Conservation (phyloP, 352 stramenopile species). For the Globisporangium megalacanthum region DNA sequence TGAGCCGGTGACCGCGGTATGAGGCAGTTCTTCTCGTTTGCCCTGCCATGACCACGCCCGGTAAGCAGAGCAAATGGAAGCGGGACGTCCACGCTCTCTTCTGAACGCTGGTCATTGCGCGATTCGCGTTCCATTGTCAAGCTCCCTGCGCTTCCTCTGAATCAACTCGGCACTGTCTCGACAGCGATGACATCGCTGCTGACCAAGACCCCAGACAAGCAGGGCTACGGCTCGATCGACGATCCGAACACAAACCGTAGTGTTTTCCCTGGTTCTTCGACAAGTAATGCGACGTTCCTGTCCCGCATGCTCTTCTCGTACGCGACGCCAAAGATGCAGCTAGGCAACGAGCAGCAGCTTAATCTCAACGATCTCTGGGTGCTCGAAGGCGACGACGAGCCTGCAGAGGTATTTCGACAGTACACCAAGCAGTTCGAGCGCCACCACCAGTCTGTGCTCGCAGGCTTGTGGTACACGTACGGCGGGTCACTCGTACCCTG, state of each 20-base stretch:
- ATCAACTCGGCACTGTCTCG: too few species aligned
- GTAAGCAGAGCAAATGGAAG: too few species aligned
- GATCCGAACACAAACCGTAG: slow-evolving; percentile 20
- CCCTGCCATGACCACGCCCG: too few species aligned
- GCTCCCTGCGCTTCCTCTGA: too few species aligned
- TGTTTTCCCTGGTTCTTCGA: slow-evolving; percentile 10
- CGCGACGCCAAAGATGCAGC: slow-evolving; percentile 28
- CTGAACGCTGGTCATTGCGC: too few species aligned
- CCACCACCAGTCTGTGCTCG: slow-evolving; percentile 11
- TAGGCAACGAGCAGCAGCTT: slow-evolving; percentile 40
- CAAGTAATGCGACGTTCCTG: not conserved
- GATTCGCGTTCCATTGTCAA: too few species aligned
- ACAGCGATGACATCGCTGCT: not conserved
- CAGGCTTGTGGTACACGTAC: slow-evolving; percentile 24
- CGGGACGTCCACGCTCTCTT: too few species aligned
- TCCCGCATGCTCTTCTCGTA: slow-evolving; percentile 40
- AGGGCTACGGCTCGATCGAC: not conserved
- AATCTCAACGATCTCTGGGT: slow-evolving; percentile 37
- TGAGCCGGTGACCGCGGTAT: too few species aligned
- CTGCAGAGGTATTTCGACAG: slow-evolving; percentile 24
- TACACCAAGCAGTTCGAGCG: slow-evolving; percentile 19
- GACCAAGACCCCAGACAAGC: not conserved
- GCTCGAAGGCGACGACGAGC: slow-evolving; percentile 15
- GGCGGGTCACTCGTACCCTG: slow-evolving; percentile 23
- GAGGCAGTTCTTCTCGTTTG: too few species aligned